Conservation (phyloP, 2,329 filamentous ascomycete species). For the Sporothrix schenckii region DNA sequence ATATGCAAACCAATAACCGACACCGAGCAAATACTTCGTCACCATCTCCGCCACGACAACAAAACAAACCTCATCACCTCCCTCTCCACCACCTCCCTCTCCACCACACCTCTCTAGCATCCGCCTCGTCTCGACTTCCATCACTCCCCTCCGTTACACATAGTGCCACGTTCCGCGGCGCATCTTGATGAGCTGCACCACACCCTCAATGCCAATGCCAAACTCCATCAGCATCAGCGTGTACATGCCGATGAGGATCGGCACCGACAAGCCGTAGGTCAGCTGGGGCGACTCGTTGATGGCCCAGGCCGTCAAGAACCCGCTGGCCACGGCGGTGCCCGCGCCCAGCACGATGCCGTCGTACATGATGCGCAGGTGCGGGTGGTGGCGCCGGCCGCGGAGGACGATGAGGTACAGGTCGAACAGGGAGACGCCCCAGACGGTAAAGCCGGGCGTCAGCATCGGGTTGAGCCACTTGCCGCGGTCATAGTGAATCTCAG, state of each 20-base stretch:
- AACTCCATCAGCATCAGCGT: conserved; percentile 13
- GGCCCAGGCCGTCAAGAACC: conserved; percentile 16
- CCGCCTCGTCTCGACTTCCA: not conserved
- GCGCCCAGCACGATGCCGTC: conserved; percentile 22
- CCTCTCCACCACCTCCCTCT: not conserved
- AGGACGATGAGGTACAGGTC: not conserved
- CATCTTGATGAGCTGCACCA: conserved; percentile 4
- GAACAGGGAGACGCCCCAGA: not conserved
- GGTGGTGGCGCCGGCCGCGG: not conserved
- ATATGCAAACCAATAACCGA: too few relatives aligned
- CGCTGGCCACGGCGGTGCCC: conserved; percentile 22
- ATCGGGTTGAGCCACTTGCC: conserved; percentile 12
- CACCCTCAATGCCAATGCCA: conserved; percentile 16
- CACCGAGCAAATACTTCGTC: too few relatives aligned
- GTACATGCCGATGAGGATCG: conserved; percentile 24
- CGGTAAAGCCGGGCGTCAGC: conserved; percentile 20
- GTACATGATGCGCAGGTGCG: conserved; percentile 20
- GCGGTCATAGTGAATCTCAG: not conserved
- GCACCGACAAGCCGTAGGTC: not conserved
- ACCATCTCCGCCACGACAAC: too few relatives aligned
- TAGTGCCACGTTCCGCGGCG: not conserved
- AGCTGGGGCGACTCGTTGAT: not conserved
- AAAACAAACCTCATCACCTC: too few relatives aligned
- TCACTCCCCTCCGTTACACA: not conserved
- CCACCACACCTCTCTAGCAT: not conserved